Evolutionary conservation across 73 alveolate genomes (phyloP).

Genomic region (Tetrahymena thermophila): DNA sequence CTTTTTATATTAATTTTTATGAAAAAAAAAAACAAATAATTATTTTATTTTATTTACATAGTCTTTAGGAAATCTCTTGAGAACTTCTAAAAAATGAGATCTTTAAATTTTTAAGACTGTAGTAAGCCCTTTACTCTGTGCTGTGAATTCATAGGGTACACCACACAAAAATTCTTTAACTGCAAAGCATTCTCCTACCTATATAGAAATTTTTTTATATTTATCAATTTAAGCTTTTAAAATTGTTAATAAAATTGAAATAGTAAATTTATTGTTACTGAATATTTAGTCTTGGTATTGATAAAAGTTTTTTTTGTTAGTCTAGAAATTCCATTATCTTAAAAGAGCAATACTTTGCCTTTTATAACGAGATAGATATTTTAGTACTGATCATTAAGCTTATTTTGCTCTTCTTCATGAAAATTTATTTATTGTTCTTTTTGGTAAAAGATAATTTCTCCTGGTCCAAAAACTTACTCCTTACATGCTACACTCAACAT

Average conservation of each 20-base stretch:
- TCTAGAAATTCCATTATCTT: background rate
- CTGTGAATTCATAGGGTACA: background rate
- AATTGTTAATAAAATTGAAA: background rate
- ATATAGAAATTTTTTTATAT: background rate
- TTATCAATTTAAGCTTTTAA: background rate
- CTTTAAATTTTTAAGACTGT: background rate
- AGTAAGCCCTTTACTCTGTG: background rate
- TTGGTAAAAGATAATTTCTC: background rate
- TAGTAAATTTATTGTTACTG: background rate
- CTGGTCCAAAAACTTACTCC: background rate
- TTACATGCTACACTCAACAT: background rate
- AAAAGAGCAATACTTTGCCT: background rate
- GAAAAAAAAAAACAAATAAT: background rate
- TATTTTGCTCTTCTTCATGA: background rate
- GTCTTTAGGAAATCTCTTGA: background rate
- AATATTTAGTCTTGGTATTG: background rate
- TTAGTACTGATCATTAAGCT: background rate
- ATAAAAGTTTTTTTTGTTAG: background rate
- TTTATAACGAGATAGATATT: background rate
- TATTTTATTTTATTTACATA: background rate
- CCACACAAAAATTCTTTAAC: background rate
- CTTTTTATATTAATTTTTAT: background rate
- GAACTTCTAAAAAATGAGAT: background rate
- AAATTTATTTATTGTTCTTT: background rate
- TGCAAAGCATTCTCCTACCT: background rate